These are phyloP conservation scores for Elaeis guineensis DNA, from an alignment of 176 grass and related monocot species.

Conservation along the genomic window DNA sequence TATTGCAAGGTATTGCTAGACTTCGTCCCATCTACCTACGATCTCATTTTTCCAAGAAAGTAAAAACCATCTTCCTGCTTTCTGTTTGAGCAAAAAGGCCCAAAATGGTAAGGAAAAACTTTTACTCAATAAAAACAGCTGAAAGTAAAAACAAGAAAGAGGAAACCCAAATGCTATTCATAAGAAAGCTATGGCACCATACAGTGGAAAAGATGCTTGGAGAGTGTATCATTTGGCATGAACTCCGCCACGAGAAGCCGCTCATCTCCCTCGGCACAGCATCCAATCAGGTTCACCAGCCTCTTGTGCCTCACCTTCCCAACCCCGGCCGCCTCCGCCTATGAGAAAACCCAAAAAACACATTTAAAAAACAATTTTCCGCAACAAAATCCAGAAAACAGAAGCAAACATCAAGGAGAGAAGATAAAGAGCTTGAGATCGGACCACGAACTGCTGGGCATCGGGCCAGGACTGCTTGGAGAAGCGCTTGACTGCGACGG, in stretches of 20 bases:
- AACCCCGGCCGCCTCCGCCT: slow-evolving; percentile 83
- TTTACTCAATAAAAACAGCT: no score
- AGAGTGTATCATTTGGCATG: slow-evolving; percentile 99
- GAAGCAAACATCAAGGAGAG: not conserved
- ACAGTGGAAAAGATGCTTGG: slow-evolving; percentile 99
- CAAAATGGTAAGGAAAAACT: no score
- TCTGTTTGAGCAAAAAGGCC: no score
- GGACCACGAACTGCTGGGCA: slow-evolving; percentile 94
- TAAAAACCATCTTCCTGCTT: no score
- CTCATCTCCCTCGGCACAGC: slow-evolving; percentile 97
- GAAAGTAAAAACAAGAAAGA: not conserved
- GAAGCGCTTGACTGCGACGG: slow-evolving; percentile 95
- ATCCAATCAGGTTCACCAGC: slow-evolving; percentile 93
- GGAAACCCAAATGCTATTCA: not conserved
- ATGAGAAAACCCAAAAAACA: slow-evolving; percentile 2
- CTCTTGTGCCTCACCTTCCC: slow-evolving; percentile 91
- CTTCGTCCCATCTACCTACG: no score
- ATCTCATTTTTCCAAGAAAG: no score
- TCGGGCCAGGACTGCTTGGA: slow-evolving; percentile 95
- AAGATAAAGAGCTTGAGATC: not conserved
- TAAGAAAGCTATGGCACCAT: slow-evolving; percentile 13
- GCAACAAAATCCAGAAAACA: slow-evolving; percentile 21
- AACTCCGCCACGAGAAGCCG: slow-evolving; percentile 91
- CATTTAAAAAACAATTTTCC: not conserved
- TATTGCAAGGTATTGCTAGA: no score